Base-by-base conservation (phyloP, 177 flowering plant genomes). In the Tripterygium wilfordii region DNA sequence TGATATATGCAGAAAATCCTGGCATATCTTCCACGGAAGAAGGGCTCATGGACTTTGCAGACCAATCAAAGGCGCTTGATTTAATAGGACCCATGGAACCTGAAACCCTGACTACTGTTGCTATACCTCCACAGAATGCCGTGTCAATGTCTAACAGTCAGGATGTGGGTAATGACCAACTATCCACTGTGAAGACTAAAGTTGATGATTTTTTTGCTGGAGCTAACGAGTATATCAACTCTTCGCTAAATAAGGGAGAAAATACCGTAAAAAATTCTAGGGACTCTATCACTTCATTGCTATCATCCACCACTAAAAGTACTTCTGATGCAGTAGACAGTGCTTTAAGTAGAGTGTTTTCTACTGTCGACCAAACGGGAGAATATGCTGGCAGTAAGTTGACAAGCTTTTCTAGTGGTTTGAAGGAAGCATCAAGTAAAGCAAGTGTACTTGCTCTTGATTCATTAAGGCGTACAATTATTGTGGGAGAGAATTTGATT, bases 401-500 rank as follows among this genome's bases (percentile, higher is more conserved):
- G 56, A 56, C 63, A 23, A 76, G 58, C 57, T 54, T 87, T 17
- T 64, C 88, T 36, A 54, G 53, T 56, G 77, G 56, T 48, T 30
- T 79, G 7, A 78, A 77, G 68, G 76, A 69, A 64, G 72, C 67
- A 29, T 39, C 79, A 13, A 53, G 64, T 43, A 70, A 66, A 60
- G 74, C 64, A 10, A 75, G 78, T 38, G 47, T 30, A 51, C 32
- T 64, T 45, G 76, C 79, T 29, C 46, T 80, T 56, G 74, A 83
- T 64, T 36, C 60, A 41, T 57, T 91, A 60, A 81, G 96, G 58
- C 48, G 33, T 22, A 42, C 68, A 44, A 63, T 88, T 59, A 57
- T 80, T 33, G 43, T 61, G 17, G 71, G 67, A 31, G 95, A 83
- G 71, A 71, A 74, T 53, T 76, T 70, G 48, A 35, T 83, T 20